Evolutionary conservation across 768 basidiomycete genomes (phyloP).

Genomic region (Phlebiopsis gigantea): DNA sequence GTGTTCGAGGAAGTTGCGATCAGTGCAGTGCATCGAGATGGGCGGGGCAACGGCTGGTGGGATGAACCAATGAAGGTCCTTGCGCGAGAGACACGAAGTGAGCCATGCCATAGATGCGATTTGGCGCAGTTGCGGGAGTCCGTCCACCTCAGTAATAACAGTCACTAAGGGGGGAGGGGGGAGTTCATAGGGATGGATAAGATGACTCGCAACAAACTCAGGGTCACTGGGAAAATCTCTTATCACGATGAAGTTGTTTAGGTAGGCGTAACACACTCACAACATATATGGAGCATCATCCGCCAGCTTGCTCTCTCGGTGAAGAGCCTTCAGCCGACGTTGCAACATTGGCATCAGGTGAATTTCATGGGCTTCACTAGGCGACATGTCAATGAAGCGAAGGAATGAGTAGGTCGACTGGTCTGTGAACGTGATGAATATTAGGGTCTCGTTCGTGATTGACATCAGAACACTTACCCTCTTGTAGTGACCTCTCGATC

Average conservation of each 20-base stretch:
- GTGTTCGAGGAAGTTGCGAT: constrained; percentile 74
- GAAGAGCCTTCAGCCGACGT: constrained; percentile 43
- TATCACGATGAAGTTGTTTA: background rate
- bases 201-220: constrained; percentile 40
- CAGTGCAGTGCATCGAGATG: constrained; percentile 63
- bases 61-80: constrained; percentile 77
- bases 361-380: constrained; percentile 60
- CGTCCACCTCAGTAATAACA: constrained; percentile 26
- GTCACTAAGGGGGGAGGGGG: constrained; percentile 23
- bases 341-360: constrained; percentile 57
- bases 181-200: constrained; percentile 32
- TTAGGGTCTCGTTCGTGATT: background rate
- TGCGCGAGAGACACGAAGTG: constrained; percentile 76
- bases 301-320: constrained; percentile 38
- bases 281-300: constrained; percentile 34
- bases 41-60: constrained; percentile 85
- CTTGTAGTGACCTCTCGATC: constrained; percentile 68
- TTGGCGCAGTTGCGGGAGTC: constrained; percentile 49
- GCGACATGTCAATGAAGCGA: constrained; percentile 55
- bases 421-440: constrained; percentile 19
- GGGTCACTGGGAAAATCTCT: constrained; percentile 39
- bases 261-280: constrained; percentile 30
- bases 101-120: constrained; percentile 63
- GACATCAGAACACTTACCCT: constrained; percentile 38
- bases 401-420: constrained; percentile 77